These are phyloP conservation scores for Phytopythium aichiense DNA, from an alignment of 352 stramenopile genomes.

Conservation along the genomic window DNA sequence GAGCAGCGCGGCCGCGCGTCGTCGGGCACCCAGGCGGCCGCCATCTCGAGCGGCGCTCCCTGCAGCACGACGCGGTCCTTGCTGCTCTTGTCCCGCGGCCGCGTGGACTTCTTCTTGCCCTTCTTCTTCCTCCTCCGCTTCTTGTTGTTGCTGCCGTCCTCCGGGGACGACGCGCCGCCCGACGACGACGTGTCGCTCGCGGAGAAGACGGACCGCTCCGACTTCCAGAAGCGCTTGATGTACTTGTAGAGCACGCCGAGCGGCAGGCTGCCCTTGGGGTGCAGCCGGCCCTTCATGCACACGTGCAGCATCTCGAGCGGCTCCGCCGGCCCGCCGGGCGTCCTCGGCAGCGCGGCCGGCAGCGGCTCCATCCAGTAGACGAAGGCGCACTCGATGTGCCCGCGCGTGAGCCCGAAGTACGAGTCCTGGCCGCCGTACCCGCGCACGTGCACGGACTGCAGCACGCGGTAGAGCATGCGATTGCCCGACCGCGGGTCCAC, in stretches of 20 bases:
- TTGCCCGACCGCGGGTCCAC: constrained; percentile 38
- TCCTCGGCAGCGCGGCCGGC: not conserved
- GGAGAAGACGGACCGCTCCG: constrained; percentile 32
- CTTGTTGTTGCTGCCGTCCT: not conserved
- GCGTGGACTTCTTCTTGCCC: constrained; percentile 7
- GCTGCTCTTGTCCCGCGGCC: constrained; percentile 13
- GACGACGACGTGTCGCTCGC: constrained; percentile 13
- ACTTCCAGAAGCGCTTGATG: constrained; percentile 57
- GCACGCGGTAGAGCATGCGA: constrained; percentile 56
- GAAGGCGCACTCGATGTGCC: constrained; percentile 53
- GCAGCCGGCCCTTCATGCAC: constrained; percentile 47
- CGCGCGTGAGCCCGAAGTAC: constrained; percentile 68
- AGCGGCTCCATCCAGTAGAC: constrained; percentile 64
- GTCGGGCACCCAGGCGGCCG: constrained; percentile 58
- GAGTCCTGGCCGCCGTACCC: constrained; percentile 55
- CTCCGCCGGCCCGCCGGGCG: not conserved
- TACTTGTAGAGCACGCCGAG: constrained; percentile 52
- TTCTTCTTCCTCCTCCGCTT: constrained; percentile 3
- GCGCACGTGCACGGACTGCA: constrained; percentile 56
- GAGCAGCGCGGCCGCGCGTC: constrained; percentile 42
- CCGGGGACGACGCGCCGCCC: not conserved
- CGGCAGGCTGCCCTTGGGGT: constrained; percentile 60
- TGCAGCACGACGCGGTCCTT: constrained; percentile 19
- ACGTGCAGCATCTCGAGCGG: constrained; percentile 38
- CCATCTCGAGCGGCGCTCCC: constrained; percentile 45